These are phyloP conservation scores for Xerophyta viscosa DNA, from an alignment of 106 monocot genomes.

Conservation along the genomic window DNA sequence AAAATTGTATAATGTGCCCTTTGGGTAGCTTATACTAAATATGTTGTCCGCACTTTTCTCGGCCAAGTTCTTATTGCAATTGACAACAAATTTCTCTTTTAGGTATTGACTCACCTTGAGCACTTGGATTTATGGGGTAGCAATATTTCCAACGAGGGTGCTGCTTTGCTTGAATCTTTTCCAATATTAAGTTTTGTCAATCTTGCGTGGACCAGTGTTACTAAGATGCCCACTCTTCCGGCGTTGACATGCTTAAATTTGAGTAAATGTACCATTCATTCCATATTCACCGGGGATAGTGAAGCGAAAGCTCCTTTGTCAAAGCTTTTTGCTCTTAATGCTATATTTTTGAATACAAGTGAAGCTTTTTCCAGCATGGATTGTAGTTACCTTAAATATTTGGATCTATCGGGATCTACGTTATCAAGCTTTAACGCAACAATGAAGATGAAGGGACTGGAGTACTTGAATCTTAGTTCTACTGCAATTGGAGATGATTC, in stretches of 20 bases:
- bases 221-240: slow-evolving; percentile 45
- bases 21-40: too few species aligned
- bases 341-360: slow-evolving; percentile 38
- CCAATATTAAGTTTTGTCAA: slow-evolving; percentile 53
- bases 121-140: slow-evolving; percentile 89
- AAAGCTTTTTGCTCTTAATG: slow-evolving; percentile 48
- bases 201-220: slow-evolving; percentile 88
- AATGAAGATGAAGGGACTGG: slow-evolving; percentile 35
- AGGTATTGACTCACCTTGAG: slow-evolving; percentile 66
- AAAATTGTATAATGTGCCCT: too few species aligned
- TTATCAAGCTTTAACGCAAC: slow-evolving; percentile 37
- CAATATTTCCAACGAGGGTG: slow-evolving; percentile 57
- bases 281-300: slow-evolving; percentile 32
- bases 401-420: slow-evolving; percentile 63
- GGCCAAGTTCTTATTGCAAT: too few species aligned
- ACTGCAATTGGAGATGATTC: slow-evolving; percentile 35
- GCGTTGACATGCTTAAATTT: slow-evolving; percentile 60
- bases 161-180: slow-evolving; percentile 37
- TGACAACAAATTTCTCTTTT: slow-evolving; percentile 1
- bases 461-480: slow-evolving; percentile 64
- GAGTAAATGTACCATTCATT: slow-evolving; percentile 65
- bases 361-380: slow-evolving; percentile 34
- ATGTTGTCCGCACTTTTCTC: too few species aligned
- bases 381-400: slow-evolving; percentile 26
- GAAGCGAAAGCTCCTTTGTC: slow-evolving; percentile 20